A percentile compares a stretch with the other conserved stretches of the same genome.
phyloP scores from a whole-genome alignment of 768 basidiomycete species.

The Myochromella boudieri region DNA sequence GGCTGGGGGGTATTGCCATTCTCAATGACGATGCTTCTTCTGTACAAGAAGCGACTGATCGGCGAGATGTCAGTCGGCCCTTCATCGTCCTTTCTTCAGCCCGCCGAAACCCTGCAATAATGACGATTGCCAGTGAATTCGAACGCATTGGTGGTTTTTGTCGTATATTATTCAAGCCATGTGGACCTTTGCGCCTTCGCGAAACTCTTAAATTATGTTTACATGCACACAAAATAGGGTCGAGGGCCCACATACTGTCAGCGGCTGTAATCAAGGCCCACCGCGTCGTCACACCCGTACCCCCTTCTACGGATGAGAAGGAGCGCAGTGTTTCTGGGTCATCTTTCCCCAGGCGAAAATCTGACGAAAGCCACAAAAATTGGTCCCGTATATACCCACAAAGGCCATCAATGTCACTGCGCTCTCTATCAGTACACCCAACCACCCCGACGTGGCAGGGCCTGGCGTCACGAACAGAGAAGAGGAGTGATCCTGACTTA shows the following conservation, averaged over 20 bases:
- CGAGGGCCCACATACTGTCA: conserved; percentile 20
- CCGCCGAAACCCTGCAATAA: conserved; percentile 67
- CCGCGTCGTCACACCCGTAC: too few species aligned
- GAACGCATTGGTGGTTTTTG: conserved; percentile 85
- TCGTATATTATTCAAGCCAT: conserved; percentile 87
- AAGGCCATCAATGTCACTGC: conserved; percentile 55
- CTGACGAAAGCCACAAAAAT: conserved; percentile 40
- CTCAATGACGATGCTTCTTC: conserved; percentile 74
- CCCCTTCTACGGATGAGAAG: conserved; percentile 4
- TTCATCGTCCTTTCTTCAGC: conserved; percentile 76
- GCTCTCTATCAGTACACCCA: conserved; percentile 50
- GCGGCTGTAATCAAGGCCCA: neutral
- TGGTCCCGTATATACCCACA: conserved; percentile 15
- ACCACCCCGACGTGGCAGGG: conserved; percentile 34
- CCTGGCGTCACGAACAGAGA: conserved; percentile 23
- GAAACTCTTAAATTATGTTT: conserved; percentile 63
- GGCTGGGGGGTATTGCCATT: conserved; percentile 71
- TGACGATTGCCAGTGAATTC: conserved; percentile 66
- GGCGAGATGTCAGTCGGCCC: conserved; percentile 57
- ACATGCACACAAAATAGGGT: conserved; percentile 52
- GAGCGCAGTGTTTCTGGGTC: conserved; percentile 3
- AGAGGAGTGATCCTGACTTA: conserved; percentile 18
- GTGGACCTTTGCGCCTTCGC: conserved; percentile 76
- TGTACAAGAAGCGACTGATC: conserved; percentile 55
- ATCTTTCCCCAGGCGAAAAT: conserved; percentile 40